These are phyloP conservation scores for Ceratocystis diversiconidia DNA, from an alignment of 2,329 filamentous ascomycete species.

Conservation along the genomic window DNA sequence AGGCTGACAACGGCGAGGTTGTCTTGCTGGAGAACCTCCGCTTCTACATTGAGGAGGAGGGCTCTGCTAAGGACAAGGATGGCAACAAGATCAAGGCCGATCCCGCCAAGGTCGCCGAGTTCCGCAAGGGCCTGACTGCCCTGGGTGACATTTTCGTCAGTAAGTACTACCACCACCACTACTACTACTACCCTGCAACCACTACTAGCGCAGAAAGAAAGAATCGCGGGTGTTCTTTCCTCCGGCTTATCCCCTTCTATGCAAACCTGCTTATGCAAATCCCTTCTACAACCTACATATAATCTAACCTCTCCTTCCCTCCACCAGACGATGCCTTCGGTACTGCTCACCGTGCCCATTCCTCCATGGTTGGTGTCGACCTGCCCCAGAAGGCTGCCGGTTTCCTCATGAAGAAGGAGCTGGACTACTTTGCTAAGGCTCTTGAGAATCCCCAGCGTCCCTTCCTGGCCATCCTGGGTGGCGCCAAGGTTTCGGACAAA, in stretches of 20 bases:
- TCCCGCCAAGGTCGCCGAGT: constrained; percentile 79
- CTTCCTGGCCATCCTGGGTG: constrained; percentile 96
- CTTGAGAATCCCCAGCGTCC: constrained; percentile 86
- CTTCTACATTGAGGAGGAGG: constrained; percentile 97
- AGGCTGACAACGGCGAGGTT: constrained; percentile 65
- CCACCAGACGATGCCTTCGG: constrained; percentile 67
- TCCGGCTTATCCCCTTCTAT: background rate
- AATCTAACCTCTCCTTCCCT: background rate
- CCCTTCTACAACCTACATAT: background rate
- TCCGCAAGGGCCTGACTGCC: constrained; percentile 87
- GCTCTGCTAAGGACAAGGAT: constrained; percentile 80
- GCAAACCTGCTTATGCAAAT: background rate
- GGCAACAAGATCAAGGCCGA: constrained; percentile 98
- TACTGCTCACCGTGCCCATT: constrained; percentile 95
- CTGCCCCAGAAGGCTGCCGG: constrained; percentile 93
- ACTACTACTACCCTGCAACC: no score
- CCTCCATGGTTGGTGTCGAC: constrained; percentile 95
- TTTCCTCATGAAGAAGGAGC: constrained; percentile 99
- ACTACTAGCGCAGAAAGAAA: no score
- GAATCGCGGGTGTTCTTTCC: background rate
- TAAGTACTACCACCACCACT: constrained; percentile 34
- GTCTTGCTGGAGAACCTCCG: constrained; percentile 94
- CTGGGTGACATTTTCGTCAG: constrained; percentile 95
- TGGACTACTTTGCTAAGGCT: constrained; percentile 97
- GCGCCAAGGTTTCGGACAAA: constrained; percentile 98